These are phyloP conservation scores for Hymenoscyphus albidus DNA, from an alignment of 2,329 filamentous ascomycete species.

Conservation along the genomic window DNA sequence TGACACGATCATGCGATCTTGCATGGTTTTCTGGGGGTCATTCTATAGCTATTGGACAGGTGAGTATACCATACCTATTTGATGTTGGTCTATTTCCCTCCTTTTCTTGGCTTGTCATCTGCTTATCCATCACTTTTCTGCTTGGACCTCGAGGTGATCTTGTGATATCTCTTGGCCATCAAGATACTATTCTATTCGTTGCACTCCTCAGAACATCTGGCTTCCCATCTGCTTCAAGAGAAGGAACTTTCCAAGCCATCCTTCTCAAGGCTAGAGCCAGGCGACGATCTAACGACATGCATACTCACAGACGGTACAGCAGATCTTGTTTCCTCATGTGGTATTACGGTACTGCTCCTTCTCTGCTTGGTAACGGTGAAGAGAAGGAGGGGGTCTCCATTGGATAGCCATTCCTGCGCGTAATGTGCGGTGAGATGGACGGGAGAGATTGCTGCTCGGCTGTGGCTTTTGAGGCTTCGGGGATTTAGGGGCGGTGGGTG, in stretches of 20 bases:
- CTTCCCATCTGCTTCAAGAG: not conserved
- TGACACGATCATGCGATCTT: not conserved
- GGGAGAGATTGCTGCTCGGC: too few species aligned
- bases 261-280: not conserved
- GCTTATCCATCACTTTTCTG: not conserved
- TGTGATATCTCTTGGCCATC: not conserved
- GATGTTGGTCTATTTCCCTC: not conserved
- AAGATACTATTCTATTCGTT: too few species aligned
- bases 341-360: not conserved
- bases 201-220: not conserved
- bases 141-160: not conserved
- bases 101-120: not conserved
- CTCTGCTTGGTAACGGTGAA: not conserved
- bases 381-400: not conserved
- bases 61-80: not conserved
- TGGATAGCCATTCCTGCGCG: not conserved
- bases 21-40: not conserved
- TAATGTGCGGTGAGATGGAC: too few species aligned
- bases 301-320: not conserved
- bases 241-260: not conserved
- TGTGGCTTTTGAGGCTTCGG: too few species aligned
- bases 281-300: not conserved
- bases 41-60: not conserved
- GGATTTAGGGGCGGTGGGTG: too few species aligned
- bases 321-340: not conserved